Conservation (phyloP, 805 yeast genomes). For the Kregervanrija pseudodelftensis region DNA sequence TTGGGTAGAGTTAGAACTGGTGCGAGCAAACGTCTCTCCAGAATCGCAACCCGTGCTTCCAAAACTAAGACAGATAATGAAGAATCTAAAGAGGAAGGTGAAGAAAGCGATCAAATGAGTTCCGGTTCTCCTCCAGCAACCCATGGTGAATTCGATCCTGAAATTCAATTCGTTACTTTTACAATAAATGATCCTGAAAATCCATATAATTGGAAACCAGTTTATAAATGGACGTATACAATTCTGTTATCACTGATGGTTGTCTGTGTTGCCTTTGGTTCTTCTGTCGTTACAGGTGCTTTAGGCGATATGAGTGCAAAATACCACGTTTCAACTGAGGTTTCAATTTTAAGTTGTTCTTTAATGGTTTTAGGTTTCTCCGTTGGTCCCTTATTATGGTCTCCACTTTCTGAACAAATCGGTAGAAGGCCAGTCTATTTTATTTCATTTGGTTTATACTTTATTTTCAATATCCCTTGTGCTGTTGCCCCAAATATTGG, state of each 20-base stretch:
- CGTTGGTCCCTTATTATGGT: slow-evolving; percentile 83
- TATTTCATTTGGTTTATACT: slow-evolving; percentile 65
- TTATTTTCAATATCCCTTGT: slow-evolving; percentile 79
- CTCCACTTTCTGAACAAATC: slow-evolving; percentile 78
- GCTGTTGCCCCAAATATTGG: slow-evolving; percentile 81
- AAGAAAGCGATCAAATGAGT: slow-evolving; percentile 13
- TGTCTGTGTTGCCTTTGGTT: slow-evolving; percentile 87
- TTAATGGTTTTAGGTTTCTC: slow-evolving; percentile 86
- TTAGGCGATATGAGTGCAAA: slow-evolving; percentile 57
- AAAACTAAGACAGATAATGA: slow-evolving; percentile 14
- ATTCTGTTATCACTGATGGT: slow-evolving; percentile 62
- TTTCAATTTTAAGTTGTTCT: slow-evolving; percentile 72
- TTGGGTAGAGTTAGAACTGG: slow-evolving; percentile 45
- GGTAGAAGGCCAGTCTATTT: slow-evolving; percentile 84
- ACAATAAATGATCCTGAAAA: slow-evolving; percentile 74
- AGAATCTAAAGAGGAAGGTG: slow-evolving; percentile 15
- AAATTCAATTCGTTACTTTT: slow-evolving; percentile 81
- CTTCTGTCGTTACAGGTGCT: slow-evolving; percentile 87
- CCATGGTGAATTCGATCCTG: slow-evolving; percentile 40
- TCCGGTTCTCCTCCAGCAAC: slow-evolving; percentile 11
- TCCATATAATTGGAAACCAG: slow-evolving; percentile 76
- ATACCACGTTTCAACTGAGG: slow-evolving; percentile 68
- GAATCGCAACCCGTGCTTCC: slow-evolving; percentile 20
- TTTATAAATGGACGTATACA: slow-evolving; percentile 59
- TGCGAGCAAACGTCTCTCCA: slow-evolving; percentile 13